Conservation (phyloP, 1,284 basidiomycete genomes). For the Boletus smithii region DNA sequence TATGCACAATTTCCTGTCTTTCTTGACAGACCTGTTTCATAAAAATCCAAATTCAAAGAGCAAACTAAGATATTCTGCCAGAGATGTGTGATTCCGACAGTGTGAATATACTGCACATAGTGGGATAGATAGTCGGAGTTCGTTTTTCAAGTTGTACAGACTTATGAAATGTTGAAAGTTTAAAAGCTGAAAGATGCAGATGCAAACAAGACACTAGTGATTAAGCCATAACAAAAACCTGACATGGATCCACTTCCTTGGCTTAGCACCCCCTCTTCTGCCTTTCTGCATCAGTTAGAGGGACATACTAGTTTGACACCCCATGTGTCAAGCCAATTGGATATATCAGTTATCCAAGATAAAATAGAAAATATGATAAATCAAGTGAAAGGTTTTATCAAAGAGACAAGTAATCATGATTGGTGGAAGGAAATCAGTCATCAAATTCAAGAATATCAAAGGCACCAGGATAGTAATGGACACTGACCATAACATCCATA, state of each 20-base stretch:
- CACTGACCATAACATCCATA: conserved; percentile 78
- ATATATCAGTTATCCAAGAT: neutral
- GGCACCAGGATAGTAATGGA: neutral
- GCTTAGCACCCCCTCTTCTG: conserved; percentile 25
- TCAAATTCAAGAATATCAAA: conserved; percentile 17
- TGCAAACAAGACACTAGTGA: too few species aligned
- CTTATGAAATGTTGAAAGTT: too few species aligned
- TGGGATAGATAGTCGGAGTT: too few species aligned
- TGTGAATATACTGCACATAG: too few species aligned
- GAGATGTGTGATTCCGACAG: too few species aligned
- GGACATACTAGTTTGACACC: conserved; percentile 24
- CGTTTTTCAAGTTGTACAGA: too few species aligned
- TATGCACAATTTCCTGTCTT: neutral
- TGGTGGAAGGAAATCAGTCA: conserved; percentile 5
- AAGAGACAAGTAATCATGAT: neutral
- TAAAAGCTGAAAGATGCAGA: too few species aligned
- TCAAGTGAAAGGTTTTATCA: neutral
- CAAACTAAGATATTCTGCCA: too few species aligned
- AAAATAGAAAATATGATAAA: neutral
- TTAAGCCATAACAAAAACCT: neutral
- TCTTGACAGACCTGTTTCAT: neutral
- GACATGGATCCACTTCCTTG: neutral
- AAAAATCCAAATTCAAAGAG: too few species aligned
- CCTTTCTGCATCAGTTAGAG: conserved; percentile 28
- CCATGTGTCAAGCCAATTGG: neutral